phyloP scores from a whole-genome alignment of 495 filamentous ascomycete species.

The Friedmanniomyces simplex region DNA sequence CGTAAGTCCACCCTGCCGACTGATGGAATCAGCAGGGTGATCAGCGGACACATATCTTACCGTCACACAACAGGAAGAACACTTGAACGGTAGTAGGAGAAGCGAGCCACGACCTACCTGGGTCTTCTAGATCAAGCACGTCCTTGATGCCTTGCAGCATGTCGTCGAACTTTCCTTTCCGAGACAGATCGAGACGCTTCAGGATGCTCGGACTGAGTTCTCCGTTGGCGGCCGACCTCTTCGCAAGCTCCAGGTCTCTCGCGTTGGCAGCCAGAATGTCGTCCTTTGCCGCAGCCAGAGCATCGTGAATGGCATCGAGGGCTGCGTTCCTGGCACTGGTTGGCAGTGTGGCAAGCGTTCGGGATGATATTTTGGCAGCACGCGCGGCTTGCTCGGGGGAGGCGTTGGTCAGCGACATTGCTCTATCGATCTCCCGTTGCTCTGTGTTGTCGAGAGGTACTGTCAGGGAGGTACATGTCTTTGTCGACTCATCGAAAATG shows the following conservation, averaged over 20 bases:
- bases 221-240: slow-evolving; percentile 59
- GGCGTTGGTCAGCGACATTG: slow-evolving; percentile 36
- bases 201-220: slow-evolving; percentile 72
- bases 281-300: slow-evolving; percentile 54
- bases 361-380: slow-evolving; percentile 29
- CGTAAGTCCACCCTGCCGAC: slow-evolving; percentile 77
- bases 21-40: slow-evolving; percentile 17
- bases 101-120: slow-evolving; percentile 46
- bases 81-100: neutral
- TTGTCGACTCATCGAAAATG: neutral
- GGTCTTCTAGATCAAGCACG: slow-evolving; percentile 78
- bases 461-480: neutral
- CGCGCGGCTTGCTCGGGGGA: slow-evolving; percentile 31
- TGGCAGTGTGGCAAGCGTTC: slow-evolving; percentile 30
- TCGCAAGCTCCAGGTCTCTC: slow-evolving; percentile 64
- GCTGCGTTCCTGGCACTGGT: slow-evolving; percentile 60
- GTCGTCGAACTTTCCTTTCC: slow-evolving; percentile 87
- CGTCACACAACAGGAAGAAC: neutral
- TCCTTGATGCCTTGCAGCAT: slow-evolving; percentile 94
- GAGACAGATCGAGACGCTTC: slow-evolving; percentile 78
- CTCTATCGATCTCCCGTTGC: neutral
- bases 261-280: slow-evolving; percentile 79
- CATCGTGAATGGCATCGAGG: slow-evolving; percentile 66
- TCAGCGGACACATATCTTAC: neutral
- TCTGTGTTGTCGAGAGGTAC: neutral